Percentiles rank a stretch among this genome's conserved stretches.
phyloP scores from a whole-genome alignment of 1,139 yeast genomes.

The Candida sp. region DNA sequence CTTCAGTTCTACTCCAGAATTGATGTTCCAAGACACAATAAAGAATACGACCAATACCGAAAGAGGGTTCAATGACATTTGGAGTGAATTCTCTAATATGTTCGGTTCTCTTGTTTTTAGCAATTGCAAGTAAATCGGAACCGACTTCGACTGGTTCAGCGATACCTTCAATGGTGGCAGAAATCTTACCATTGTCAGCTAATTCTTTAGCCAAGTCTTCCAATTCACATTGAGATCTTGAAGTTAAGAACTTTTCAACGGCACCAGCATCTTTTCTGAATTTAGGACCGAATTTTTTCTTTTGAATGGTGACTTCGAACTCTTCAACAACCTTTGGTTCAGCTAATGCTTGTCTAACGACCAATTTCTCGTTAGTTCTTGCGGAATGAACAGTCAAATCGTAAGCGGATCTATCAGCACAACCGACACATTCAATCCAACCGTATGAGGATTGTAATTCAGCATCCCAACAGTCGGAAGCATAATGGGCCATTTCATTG shows the following conservation, averaged over 20 bases:
- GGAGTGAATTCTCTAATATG: conserved; percentile 96
- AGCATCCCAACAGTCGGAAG: conserved; percentile 99
- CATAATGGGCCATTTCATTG: conserved; percentile 99
- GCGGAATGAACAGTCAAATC: conserved; percentile 96
- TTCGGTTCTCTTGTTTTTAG: conserved; percentile 75
- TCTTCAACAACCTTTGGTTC: conserved; percentile 81
- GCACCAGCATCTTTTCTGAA: conserved; percentile 96
- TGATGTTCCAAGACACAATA: conserved; percentile 92
- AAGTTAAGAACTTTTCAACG: conserved; percentile 75
- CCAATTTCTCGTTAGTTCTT: conserved; percentile 90
- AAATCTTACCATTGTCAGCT: conserved; percentile 59
- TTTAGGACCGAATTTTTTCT: conserved; percentile 96
- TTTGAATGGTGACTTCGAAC: conserved; percentile 81
- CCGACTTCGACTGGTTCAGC: conserved; percentile 69
- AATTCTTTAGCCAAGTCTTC: conserved; percentile 75
- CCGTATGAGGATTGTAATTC: conserved; percentile 95
- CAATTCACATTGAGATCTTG: conserved; percentile 83
- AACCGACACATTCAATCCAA: conserved; percentile 99
- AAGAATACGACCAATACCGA: conserved; percentile 97
- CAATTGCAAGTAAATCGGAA: conserved; percentile 66
- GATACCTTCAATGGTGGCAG: conserved; percentile 57
- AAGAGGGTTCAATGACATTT: conserved; percentile 98
- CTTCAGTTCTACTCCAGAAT: conserved; percentile 92
- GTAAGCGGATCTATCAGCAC: conserved; percentile 99
- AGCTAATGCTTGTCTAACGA: conserved; percentile 86